Conservation (phyloP, 371 early-diverging fungal species). For the Syncephalastrum contaminatum region DNA sequence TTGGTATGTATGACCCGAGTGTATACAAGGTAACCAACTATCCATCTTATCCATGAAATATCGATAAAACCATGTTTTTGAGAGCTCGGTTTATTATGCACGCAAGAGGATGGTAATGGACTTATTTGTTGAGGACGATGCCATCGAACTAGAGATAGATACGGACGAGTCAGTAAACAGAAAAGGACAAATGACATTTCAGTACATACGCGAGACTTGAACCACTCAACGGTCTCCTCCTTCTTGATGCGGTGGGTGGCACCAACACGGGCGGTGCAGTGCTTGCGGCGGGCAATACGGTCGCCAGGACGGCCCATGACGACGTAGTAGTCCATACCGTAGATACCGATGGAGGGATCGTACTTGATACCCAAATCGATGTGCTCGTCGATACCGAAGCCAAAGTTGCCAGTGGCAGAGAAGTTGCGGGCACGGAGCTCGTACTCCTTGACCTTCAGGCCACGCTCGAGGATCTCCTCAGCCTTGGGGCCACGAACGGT, state of each 20-base stretch:
- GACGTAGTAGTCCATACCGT: constrained; percentile 98
- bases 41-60: no score
- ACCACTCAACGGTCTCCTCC: constrained; percentile 83
- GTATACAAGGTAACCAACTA: no score
- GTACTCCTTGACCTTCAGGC: constrained; percentile 99
- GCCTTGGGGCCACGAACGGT: constrained; percentile 93
- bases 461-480: constrained; percentile 97
- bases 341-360: constrained; percentile 99
- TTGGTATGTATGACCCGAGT: no score
- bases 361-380: constrained; percentile 99
- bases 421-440: constrained; percentile 97
- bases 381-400: constrained; percentile 99
- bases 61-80: no score
- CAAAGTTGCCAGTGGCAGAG: constrained; percentile 99
- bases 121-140: constrained; percentile 22
- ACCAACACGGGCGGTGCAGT: constrained; percentile 86
- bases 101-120: neutral
- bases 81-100: constrained; percentile 1
- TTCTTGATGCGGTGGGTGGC: constrained; percentile 93
- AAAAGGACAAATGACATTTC: neutral
- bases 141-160: constrained; percentile 16
- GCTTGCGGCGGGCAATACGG: constrained; percentile 97
- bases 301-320: constrained; percentile 98
- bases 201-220: constrained; percentile 71
- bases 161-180: neutral